Evolutionary conservation across 768 basidiomycete genomes (phyloP), one percentile per base, ranked within the genome.

Genomic region (Rhizopogon roseolus): DNA sequence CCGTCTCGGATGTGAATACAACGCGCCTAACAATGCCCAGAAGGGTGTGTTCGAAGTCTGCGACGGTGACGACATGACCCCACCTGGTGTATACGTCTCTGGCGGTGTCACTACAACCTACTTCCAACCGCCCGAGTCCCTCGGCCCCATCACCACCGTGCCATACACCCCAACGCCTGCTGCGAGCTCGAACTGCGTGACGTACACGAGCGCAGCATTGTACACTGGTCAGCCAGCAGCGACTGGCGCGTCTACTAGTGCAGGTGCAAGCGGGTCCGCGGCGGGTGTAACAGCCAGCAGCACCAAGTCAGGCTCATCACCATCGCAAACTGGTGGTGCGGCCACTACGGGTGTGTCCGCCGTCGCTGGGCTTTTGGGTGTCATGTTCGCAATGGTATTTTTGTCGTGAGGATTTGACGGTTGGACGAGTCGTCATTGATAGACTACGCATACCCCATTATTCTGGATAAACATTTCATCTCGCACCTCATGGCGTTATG

Each of bases 1-100:
- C 63, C 85, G 84, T 54, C 84, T 90, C 49, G 90, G 91, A 9
- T 85, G 86, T 60, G 62, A 57, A 2, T 90, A 83, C 75, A 92
- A 90, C 65, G 84, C 80, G 16, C 90, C 90, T 14, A 82, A 79
- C 66, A 68, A 73, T 34, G 85, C 86, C 36, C 65, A 76, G 45
- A 72, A 83, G 42, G 79, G 77, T 28, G 72, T 73, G 0, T 92
- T 88, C 70, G 80, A 82, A 54, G 70, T 75, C 7, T 93, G 90
- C 71, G 63, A 78, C 8, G 81, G 82, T 22, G 86, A 88, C n/a
- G 72, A 80, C 63, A 82, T 84, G 73, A 73, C 76, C 14, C 75
- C 75, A 49, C 81, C 83, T 7, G 88, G 88, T 46, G 60, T 75
- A 50, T 80, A 76, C 64, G 68, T 67, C 10, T 46, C 62, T 6